Evolutionary conservation across 2,329 filamentous ascomycete species (phyloP), one percentile per base, ranked within the genome.

Genomic region (Claviceps fusiformis): DNA sequence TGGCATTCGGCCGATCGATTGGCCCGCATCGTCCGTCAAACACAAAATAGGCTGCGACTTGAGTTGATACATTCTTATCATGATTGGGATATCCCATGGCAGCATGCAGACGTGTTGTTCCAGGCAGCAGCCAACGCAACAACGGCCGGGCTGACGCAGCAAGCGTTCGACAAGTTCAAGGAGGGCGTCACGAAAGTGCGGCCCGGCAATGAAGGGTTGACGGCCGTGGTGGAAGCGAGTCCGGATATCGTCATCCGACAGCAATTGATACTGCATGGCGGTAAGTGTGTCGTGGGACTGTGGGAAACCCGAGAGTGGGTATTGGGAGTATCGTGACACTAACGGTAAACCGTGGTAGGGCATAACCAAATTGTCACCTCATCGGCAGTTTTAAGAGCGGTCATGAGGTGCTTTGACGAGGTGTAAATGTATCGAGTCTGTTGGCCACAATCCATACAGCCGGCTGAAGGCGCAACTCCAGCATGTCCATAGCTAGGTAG

Each of bases 11-110:
- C 79, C 0, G 73, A 78, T 33, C 79, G 91, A 4, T 72, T 96
- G 10, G 72, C 73, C 54, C 80, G 76, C 49, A 70, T 82, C 60
- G 77, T 80, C 15, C 70, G 67, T 45, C 67, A 70, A 59, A 83
- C 77, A 47, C 77, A 71, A 58, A 74, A 60, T 58, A 73, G 73
- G 63, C 59, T 93, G 10, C 77, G 83, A 27, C 71, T 96, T 24
- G 83, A 80, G 47, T 72, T 96, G 46, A 71, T 97, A 3, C 92
- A 96, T 63, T 87, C 90, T 17, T 77, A 79, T 54, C 81, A 95
- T 63, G 92, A 97, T 66, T 73, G 74, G 56, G 89, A 95, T 62
- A 95, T 97, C 57, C 83, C 87, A 0, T 92, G 82, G 71, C 77
- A 73, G 1, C 83, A 90, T 63, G 82, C 83, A 47, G 78, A 85